Evolutionary conservation across 2,329 filamentous ascomycete species (phyloP).

Genomic region (Penicillium brasilianum): DNA sequence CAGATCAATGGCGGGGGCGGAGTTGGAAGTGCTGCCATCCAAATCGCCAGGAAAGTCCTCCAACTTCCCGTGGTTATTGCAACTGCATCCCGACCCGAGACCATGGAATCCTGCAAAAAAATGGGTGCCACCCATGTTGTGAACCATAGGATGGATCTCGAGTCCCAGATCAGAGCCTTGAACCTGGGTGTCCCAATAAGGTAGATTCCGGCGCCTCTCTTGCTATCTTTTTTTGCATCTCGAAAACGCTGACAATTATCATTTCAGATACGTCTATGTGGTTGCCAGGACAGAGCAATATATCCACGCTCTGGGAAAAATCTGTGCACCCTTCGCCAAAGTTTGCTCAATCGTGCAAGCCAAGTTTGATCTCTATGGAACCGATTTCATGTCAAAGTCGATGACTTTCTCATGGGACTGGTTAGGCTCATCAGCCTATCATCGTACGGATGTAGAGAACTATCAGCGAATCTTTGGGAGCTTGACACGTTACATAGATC

Average conservation of each 20-base stretch:
- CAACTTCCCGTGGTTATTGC: conserved; percentile 50
- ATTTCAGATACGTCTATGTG: conserved; percentile 12
- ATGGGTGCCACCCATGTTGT: conserved; percentile 52
- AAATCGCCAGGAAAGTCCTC: conserved; percentile 49
- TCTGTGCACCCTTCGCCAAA: conserved; percentile 16
- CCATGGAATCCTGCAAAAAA: conserved; percentile 42
- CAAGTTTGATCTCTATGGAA: conserved; percentile 14
- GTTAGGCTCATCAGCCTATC: conserved; percentile 13
- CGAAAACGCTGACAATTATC: neutral
- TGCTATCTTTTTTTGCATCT: neutral
- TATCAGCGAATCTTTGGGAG: conserved; percentile 7
- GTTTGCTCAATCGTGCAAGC: conserved; percentile 17
- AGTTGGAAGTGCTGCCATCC: conserved; percentile 50
- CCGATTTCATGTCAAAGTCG: conserved; percentile 16
- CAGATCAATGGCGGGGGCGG: conserved; percentile 40
- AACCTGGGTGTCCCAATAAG: conserved; percentile 15
- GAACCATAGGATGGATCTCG: conserved; percentile 49
- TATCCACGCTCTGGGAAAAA: conserved; percentile 12
- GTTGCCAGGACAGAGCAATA: conserved; percentile 15
- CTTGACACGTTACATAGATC: conserved; percentile 10
- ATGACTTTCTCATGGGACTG: conserved; percentile 13
- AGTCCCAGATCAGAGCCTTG: conserved; percentile 18
- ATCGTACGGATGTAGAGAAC: conserved; percentile 9
- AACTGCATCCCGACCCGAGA: conserved; percentile 49
- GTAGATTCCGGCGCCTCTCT: conserved; percentile 1